Percentiles rank a stretch among this genome's conserved stretches.
Evolutionary conservation across 2,329 filamentous ascomycete species (phyloP).

Genomic region (Aspergillus sp.): DNA sequence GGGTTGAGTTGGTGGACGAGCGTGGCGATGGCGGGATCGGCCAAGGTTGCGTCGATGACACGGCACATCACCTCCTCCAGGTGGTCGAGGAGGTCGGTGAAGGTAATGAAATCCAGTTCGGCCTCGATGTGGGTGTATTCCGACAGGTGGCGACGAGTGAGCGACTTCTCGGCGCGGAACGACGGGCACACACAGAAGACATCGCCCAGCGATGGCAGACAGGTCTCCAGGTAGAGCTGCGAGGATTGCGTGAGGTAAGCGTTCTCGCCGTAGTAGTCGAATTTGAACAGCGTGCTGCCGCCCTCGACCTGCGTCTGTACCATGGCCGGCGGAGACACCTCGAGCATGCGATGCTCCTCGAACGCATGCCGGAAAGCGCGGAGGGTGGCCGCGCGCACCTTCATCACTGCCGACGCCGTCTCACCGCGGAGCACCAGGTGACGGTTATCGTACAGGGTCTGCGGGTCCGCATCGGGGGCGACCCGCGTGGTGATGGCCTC

Average conservation of each 20-base stretch:
- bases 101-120: conserved; percentile 92
- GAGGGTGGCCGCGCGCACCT: conserved; percentile 73
- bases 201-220: conserved; percentile 79
- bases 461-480: conserved; percentile 58
- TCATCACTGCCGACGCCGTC: conserved; percentile 74
- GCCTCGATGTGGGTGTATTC: conserved; percentile 97
- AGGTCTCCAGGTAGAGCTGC: conserved; percentile 95
- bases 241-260: conserved; percentile 95
- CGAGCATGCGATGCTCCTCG: conserved; percentile 66
- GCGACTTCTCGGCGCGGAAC: conserved; percentile 93
- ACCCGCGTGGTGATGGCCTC: conserved; percentile 86
- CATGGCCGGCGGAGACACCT: conserved; percentile 81
- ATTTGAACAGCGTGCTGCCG: conserved; percentile 80
- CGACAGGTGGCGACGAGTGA: conserved; percentile 86
- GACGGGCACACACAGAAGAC: conserved; percentile 98
- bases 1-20: conserved; percentile 86
- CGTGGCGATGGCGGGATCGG: conserved; percentile 62
- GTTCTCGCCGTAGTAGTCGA: conserved; percentile 80
- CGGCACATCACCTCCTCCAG: conserved; percentile 81
- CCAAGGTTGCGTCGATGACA: conserved; percentile 69
- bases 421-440: conserved; percentile 82
- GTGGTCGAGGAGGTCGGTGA: conserved; percentile 78
- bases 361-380: conserved; percentile 72
- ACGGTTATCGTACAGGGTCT: conserved; percentile 69
- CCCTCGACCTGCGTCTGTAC: conserved; percentile 95